A percentile compares a stretch with the other conserved stretches of the same genome.
These are phyloP conservation scores for Wickerhamiella musiphila DNA, from an alignment of 805 yeast genomes.

Conservation along the genomic window DNA sequence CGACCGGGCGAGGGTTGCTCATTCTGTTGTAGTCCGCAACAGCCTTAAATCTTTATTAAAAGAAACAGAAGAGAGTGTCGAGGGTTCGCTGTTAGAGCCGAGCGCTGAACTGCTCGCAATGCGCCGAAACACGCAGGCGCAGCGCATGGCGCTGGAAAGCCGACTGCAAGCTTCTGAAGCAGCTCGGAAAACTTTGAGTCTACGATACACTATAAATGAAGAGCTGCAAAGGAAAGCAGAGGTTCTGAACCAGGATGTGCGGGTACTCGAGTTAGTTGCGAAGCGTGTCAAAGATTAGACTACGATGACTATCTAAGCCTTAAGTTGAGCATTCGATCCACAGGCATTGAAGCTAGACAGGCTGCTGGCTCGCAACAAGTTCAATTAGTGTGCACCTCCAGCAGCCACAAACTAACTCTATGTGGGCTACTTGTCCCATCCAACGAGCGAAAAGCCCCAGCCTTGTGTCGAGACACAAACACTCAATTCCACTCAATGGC, in stretches of 20 bases:
- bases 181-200: neutral
- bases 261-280: slow-evolving; percentile 45
- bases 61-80: slow-evolving; percentile 10
- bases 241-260: slow-evolving; percentile 46
- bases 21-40: slow-evolving; percentile 6
- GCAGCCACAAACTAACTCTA: too few relatives aligned
- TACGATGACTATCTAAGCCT: too few relatives aligned
- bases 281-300: too few relatives aligned
- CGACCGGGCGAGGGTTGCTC: slow-evolving; percentile 7
- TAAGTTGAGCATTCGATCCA: too few relatives aligned
- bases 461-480: too few relatives aligned
- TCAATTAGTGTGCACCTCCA: too few relatives aligned
- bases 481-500: too few relatives aligned
- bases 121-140: slow-evolving; percentile 7
- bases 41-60: slow-evolving; percentile 5
- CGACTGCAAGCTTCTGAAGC: slow-evolving; percentile 2
- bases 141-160: slow-evolving; percentile 6
- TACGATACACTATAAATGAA: neutral
- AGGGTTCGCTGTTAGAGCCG: slow-evolving; percentile 14
- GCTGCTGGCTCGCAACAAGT: too few relatives aligned
- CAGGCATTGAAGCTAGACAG: too few relatives aligned
- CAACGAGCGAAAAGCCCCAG: too few relatives aligned
- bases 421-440: too few relatives aligned
- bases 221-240: slow-evolving; percentile 32
- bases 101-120: slow-evolving; percentile 14